A percentile compares a stretch with the other conserved stretches of the same genome.
phyloP scores from a whole-genome alignment of 768 basidiomycete genomes.

The Tricholomella constricta region DNA sequence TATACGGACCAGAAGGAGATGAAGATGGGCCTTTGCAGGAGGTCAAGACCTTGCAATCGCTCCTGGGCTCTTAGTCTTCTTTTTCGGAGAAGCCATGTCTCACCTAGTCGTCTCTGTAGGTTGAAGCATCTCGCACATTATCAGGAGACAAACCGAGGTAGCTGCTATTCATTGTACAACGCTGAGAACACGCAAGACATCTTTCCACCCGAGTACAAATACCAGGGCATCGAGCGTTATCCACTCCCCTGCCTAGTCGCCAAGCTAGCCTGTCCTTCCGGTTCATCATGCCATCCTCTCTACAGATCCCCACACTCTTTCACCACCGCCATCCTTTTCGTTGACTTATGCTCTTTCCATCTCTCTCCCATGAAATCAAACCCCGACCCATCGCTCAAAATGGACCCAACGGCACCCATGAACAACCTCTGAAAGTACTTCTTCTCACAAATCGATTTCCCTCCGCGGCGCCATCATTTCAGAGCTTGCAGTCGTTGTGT shows the following conservation, averaged over 20 bases:
- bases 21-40: constrained; percentile 60
- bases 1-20: constrained; percentile 67
- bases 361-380: constrained; percentile 27
- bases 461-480: constrained; percentile 33
- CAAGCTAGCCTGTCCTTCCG: constrained; percentile 4
- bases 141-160: neutral
- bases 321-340: constrained; percentile 36
- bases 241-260: constrained; percentile 1
- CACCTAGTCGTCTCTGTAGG: neutral
- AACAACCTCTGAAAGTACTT: neutral
- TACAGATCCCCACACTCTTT: constrained; percentile 31
- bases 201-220: neutral
- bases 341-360: constrained; percentile 47
- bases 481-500: constrained; percentile 42
- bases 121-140: neutral
- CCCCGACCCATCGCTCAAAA: constrained; percentile 2
- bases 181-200: neutral
- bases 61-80: constrained; percentile 33
- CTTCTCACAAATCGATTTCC: constrained; percentile 25
- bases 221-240: neutral
- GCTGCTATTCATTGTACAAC: neutral
- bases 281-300: constrained; percentile 26
- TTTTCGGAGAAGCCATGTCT: neutral
- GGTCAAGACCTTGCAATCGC: constrained; percentile 41
- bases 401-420: neutral